Evolutionary conservation across 1,284 basidiomycete genomes (phyloP).

Genomic region (Heterobasidion parviporum): DNA sequence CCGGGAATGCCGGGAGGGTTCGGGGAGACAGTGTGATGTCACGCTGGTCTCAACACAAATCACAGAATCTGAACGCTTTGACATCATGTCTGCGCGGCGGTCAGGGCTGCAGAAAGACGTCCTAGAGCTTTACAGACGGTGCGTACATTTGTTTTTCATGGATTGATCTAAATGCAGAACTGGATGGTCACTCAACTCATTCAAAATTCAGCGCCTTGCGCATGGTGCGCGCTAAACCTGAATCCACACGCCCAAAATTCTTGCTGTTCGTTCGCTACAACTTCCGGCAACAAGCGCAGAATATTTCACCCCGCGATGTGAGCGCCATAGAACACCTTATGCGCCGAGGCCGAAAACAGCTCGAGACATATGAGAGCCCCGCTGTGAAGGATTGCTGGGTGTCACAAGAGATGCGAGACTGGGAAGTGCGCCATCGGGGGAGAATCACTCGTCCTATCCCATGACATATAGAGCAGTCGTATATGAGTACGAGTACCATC

Average conservation of each 20-base stretch:
- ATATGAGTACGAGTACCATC: neutral
- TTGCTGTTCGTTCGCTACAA: conserved; percentile 55
- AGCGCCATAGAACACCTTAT: conserved; percentile 65
- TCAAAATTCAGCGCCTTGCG: conserved; percentile 51
- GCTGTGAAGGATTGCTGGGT: conserved; percentile 67
- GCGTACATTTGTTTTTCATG: conserved; percentile 9
- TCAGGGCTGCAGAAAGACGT: conserved; percentile 70
- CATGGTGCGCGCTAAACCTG: conserved; percentile 62
- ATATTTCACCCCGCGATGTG: conserved; percentile 56
- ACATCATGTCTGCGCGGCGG: conserved; percentile 11
- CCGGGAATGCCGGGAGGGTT: no score
- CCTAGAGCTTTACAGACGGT: conserved; percentile 67
- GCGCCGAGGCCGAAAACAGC: conserved; percentile 51
- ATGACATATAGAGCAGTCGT: neutral
- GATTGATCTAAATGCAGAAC: neutral
- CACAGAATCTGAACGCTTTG: no score
- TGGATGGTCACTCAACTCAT: neutral
- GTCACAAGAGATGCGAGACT: conserved; percentile 55
- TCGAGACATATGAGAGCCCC: conserved; percentile 59
- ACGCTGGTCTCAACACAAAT: no score
- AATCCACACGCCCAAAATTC: conserved; percentile 50
- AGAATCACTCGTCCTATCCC: neutral
- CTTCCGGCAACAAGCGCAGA: conserved; percentile 54
- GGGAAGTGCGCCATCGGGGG: conserved; percentile 30
- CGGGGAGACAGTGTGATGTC: no score